phyloP scores from a whole-genome alignment of 176 grass and related monocot species.

The Musa schizocarpa region DNA sequence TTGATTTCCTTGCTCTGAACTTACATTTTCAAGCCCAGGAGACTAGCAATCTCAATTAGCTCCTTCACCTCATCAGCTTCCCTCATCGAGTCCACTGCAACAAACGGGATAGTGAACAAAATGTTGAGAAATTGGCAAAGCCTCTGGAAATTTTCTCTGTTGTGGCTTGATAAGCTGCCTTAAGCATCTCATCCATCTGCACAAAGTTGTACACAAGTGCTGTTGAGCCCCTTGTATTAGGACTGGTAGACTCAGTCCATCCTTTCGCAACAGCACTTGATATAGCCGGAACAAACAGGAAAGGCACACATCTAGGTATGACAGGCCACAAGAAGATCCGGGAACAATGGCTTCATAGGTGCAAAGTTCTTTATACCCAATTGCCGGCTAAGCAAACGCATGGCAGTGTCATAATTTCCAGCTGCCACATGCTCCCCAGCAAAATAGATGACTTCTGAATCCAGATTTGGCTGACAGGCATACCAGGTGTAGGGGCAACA shows the following conservation, averaged over 20 bases:
- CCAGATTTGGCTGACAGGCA: conserved; percentile 94
- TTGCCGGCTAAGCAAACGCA: conserved; percentile 76
- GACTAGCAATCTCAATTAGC: conserved; percentile 73
- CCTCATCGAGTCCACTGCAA: conserved; percentile 72
- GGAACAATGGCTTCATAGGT: conserved; percentile 67
- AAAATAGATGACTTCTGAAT: conserved; percentile 82
- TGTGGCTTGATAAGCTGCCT: conserved; percentile 71
- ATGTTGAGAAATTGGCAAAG: conserved; percentile 81
- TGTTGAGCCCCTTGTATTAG: conserved; percentile 79
- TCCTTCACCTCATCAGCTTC: conserved; percentile 97
- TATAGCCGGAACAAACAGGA: conserved; percentile 45
- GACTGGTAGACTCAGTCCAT: conserved; percentile 77
- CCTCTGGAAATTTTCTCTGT: conserved; percentile 83
- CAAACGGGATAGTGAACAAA: conserved; percentile 59
- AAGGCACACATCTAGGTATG: conserved; percentile 65
- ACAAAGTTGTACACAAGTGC: conserved; percentile 82
- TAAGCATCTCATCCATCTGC: conserved; percentile 88
- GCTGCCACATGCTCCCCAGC: conserved; percentile 81
- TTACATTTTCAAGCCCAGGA: conserved; percentile 79
- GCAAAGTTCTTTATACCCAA: conserved; percentile 88
- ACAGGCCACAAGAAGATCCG: conserved; percentile 66
- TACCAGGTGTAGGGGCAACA: conserved; percentile 67
- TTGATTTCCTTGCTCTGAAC: conserved; percentile 72
- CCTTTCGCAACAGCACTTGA: conserved; percentile 87
- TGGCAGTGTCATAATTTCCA: conserved; percentile 87